Evolutionary conservation across 2,329 filamentous ascomycete genomes (phyloP).

Genomic region (Penicillium decumbens): DNA sequence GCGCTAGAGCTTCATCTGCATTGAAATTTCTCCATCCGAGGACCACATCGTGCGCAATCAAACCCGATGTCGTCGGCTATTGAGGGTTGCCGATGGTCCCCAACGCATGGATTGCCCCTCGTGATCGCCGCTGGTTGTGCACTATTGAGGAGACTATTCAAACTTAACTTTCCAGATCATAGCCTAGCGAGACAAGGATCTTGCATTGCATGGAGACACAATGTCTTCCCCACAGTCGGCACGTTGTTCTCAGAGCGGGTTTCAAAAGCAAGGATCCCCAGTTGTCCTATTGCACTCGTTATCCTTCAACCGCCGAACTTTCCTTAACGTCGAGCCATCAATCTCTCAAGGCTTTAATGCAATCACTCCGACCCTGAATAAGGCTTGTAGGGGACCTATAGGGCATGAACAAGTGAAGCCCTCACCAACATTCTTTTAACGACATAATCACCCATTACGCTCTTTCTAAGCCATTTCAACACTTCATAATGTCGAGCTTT

Average conservation of each 20-base stretch:
- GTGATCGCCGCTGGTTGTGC: slow-evolving; percentile 10
- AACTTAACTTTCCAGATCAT: slow-evolving; percentile 4
- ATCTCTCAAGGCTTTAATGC: background rate
- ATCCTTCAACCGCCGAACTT: background rate
- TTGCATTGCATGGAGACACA: slow-evolving; percentile 9
- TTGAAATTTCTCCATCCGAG: background rate
- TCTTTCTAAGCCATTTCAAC: slow-evolving; percentile 7
- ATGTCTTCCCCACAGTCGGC: slow-evolving; percentile 6
- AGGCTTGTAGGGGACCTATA: background rate
- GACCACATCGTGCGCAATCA: slow-evolving; percentile 10
- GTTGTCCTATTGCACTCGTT: slow-evolving; percentile 1
- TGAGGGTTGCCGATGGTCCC: background rate
- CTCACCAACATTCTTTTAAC: slow-evolving; percentile 14
- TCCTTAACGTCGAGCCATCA: background rate
- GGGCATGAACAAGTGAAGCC: slow-evolving; percentile 1
- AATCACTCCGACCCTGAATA: background rate
- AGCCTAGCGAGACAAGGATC: background rate
- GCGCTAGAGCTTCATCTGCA: slow-evolving; percentile 5
- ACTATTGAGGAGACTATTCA: slow-evolving; percentile 21
- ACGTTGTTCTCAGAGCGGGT: background rate
- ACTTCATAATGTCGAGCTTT: slow-evolving; percentile 11
- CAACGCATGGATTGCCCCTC: background rate
- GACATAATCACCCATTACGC: background rate
- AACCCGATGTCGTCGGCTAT: background rate
- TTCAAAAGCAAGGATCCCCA: slow-evolving; percentile 15